These are phyloP conservation scores for Monilinia vaccinii-corymbosi DNA, from an alignment of 2,329 filamentous ascomycete genomes.

Conservation along the genomic window DNA sequence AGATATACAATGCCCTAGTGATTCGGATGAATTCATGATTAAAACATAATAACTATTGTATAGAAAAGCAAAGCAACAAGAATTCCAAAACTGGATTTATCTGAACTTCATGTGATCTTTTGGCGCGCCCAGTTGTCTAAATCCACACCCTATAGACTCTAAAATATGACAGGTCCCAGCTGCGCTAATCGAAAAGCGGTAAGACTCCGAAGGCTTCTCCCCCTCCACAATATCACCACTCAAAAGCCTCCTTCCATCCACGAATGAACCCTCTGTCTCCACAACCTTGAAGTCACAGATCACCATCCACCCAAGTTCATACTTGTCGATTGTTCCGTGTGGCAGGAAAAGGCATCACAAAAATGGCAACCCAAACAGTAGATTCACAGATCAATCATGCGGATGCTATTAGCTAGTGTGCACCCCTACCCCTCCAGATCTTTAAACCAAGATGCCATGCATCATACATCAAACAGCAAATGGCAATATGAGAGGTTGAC, in stretches of 20 bases:
- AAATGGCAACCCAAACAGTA: background rate
- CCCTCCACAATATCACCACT: background rate
- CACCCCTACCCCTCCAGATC: background rate
- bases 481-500: background rate
- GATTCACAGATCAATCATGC: constrained; percentile 7
- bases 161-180: background rate
- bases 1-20: background rate
- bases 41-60: background rate
- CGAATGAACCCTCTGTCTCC: background rate
- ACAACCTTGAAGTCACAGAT: background rate
- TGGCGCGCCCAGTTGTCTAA: background rate
- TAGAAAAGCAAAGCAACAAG: background rate
- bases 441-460: no score
- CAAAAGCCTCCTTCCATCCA: background rate
- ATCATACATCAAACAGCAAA: background rate
- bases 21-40: background rate
- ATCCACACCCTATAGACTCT: background rate
- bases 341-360: background rate
- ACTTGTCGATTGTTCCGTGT: background rate
- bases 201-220: background rate
- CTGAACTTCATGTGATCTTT: background rate
- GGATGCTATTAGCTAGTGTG: constrained; percentile 7
- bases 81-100: background rate
- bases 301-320: background rate
- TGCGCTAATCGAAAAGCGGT: background rate